Evolutionary conservation across 768 basidiomycete genomes (phyloP).

Genomic region (Asterophora lycoperdoides): DNA sequence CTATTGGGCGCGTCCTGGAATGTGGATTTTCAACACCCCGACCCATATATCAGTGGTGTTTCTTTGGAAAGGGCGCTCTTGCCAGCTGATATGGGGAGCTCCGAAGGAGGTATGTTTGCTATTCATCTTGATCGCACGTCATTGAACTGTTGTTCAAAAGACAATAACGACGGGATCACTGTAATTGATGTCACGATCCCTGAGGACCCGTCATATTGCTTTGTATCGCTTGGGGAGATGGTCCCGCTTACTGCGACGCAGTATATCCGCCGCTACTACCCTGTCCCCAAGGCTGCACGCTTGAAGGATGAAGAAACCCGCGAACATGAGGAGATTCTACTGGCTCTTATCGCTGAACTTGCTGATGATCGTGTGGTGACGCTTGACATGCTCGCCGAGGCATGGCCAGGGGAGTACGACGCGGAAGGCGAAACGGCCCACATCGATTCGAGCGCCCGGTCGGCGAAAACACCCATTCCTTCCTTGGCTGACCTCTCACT

Average conservation of each 20-base stretch:
- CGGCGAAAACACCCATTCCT: slow-evolving; percentile 12
- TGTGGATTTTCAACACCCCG: slow-evolving; percentile 21
- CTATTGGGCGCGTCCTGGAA: slow-evolving; percentile 28
- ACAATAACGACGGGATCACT: slow-evolving; percentile 29
- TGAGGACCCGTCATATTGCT: slow-evolving; percentile 23
- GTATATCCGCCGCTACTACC: slow-evolving; percentile 19
- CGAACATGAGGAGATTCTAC: slow-evolving; percentile 12
- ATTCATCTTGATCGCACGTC: neutral
- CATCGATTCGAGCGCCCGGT: slow-evolving; percentile 10
- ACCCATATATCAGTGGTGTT: slow-evolving; percentile 14
- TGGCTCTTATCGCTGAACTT: slow-evolving; percentile 12
- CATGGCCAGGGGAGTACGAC: slow-evolving; percentile 23
- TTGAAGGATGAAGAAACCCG: neutral
- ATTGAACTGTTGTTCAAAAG: slow-evolving; percentile 11
- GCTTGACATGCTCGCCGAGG: slow-evolving; percentile 19
- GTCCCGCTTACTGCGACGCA: slow-evolving; percentile 15
- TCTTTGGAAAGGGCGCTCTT: slow-evolving; percentile 17
- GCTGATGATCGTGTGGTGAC: slow-evolving; percentile 15
- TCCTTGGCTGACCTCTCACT: slow-evolving; percentile 25
- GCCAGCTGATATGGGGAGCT: slow-evolving; percentile 21
- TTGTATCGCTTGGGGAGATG: slow-evolving; percentile 1
- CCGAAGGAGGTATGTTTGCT: slow-evolving; percentile 24
- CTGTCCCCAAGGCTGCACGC: slow-evolving; percentile 1
- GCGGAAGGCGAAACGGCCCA: neutral
- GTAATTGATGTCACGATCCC: slow-evolving; percentile 26